These are phyloP conservation scores for Cylindrotheca closterium DNA, from an alignment of 108 stramenopile genomes.

Conservation along the genomic window DNA sequence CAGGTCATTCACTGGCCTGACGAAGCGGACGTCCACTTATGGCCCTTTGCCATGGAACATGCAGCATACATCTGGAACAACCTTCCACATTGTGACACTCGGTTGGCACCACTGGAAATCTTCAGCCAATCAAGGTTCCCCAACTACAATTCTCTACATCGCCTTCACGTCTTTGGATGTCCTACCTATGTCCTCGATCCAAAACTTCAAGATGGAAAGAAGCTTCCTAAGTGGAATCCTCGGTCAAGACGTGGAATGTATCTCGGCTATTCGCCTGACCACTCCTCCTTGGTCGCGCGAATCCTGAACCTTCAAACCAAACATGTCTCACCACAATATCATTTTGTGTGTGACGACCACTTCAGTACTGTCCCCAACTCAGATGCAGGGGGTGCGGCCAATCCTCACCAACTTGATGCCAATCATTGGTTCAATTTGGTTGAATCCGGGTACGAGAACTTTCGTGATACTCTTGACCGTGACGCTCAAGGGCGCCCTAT, in stretches of 20 bases:
- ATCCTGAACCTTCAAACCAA: slow-evolving; percentile 42
- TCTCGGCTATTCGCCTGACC: slow-evolving; percentile 39
- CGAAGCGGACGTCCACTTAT: slow-evolving; percentile 17
- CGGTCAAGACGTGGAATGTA: slow-evolving; percentile 41
- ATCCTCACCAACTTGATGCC: background rate
- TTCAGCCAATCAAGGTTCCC: slow-evolving; percentile 8
- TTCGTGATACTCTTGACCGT: background rate
- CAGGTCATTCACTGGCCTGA: slow-evolving; percentile 40
- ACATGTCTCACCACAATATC: slow-evolving; percentile 41
- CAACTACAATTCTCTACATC: slow-evolving; percentile 8
- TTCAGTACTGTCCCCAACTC: slow-evolving; percentile 32
- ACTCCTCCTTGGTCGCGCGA: slow-evolving; percentile 42
- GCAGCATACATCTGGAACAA: slow-evolving; percentile 40
- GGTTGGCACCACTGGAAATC: slow-evolving; percentile 27
- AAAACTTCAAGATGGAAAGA: slow-evolving; percentile 58
- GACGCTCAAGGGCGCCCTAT: background rate
- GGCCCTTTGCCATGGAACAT: slow-evolving; percentile 55
- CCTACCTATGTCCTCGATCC: slow-evolving; percentile 61
- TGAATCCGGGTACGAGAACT: slow-evolving; percentile 3
- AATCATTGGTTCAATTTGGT: slow-evolving; percentile 7
- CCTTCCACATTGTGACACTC: slow-evolving; percentile 15
- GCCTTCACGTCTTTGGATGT: slow-evolving; percentile 46
- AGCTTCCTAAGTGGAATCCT: slow-evolving; percentile 52
- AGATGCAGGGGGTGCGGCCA: background rate
- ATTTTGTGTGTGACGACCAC: slow-evolving; percentile 52